Evolutionary conservation across 2,329 filamentous ascomycete genomes (phyloP).

Genomic region (Drechslerella coelobrocha): DNA sequence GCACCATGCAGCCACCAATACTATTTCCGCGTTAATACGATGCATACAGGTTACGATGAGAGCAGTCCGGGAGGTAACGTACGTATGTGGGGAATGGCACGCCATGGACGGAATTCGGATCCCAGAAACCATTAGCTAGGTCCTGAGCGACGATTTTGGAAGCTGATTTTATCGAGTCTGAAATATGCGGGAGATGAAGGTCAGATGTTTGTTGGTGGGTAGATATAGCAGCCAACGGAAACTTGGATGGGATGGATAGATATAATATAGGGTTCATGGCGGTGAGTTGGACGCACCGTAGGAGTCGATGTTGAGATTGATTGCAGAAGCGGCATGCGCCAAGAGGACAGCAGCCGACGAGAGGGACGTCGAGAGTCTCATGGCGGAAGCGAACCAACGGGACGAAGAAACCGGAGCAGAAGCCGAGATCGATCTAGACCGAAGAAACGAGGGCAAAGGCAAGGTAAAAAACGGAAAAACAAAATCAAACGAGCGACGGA

Average conservation of each 20-base stretch:
- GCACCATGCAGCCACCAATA: conserved; percentile 46
- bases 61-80: background rate
- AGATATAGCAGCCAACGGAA: background rate
- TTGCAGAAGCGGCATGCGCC: conserved; percentile 26
- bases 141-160: conserved; percentile 36
- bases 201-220: no score
- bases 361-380: conserved; percentile 28
- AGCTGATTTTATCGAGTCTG: conserved; percentile 43
- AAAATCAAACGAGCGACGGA: conserved; percentile 2
- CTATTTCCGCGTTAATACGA: conserved; percentile 5
- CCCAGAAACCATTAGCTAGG: conserved; percentile 36
- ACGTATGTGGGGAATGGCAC: conserved; percentile 33
- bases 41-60: background rate
- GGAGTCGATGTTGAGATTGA: conserved; percentile 33
- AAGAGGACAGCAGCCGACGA: conserved; percentile 12
- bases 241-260: background rate
- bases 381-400: conserved; percentile 3
- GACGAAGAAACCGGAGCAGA: background rate
- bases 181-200: background rate
- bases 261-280: background rate
- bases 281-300: conserved; percentile 22
- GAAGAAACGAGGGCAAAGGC: background rate
- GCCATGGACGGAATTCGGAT: conserved; percentile 29
- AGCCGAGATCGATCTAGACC: background rate
- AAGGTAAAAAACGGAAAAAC: background rate